phyloP scores from a whole-genome alignment of 805 yeast species.

The Candida sonorensis region DNA sequence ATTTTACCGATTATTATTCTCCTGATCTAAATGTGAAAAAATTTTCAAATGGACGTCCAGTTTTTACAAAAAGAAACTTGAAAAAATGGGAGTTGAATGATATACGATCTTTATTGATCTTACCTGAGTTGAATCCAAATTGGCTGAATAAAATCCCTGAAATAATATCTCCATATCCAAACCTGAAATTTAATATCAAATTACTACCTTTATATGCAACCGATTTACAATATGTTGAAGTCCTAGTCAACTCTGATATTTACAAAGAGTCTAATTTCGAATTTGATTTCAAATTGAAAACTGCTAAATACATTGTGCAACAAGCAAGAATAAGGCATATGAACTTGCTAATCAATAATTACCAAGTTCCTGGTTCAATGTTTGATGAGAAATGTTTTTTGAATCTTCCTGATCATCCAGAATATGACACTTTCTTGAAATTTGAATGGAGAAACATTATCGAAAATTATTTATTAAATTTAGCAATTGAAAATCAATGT shows the following conservation, averaged over 20 bases:
- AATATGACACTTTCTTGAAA: conserved; percentile 23
- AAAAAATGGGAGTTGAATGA: conserved; percentile 71
- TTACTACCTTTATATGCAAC: conserved; percentile 46
- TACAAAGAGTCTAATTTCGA: conserved; percentile 59
- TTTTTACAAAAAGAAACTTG: conserved; percentile 54
- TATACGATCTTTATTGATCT: conserved; percentile 54
- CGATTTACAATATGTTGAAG: conserved; percentile 41
- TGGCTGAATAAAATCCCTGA: conserved; percentile 51
- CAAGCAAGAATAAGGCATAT: conserved; percentile 47
- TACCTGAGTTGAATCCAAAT: conserved; percentile 41
- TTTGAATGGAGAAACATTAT: conserved; percentile 68
- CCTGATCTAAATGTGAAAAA: conserved; percentile 46
- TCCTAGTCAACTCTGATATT: conserved; percentile 52
- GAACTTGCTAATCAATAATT: conserved; percentile 18
- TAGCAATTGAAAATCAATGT: conserved; percentile 68
- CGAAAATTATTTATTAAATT: conserved; percentile 57
- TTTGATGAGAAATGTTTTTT: conserved; percentile 15
- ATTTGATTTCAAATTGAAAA: conserved; percentile 42
- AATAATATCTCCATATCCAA: conserved; percentile 25
- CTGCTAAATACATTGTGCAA: conserved; percentile 56
- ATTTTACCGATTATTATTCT: conserved; percentile 49
- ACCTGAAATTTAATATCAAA: conserved; percentile 38
- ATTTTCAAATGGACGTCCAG: conserved; percentile 53
- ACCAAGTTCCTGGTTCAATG: conserved; percentile 13
- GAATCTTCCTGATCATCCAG: conserved; percentile 5